Evolutionary conservation across 257 asterid species (phyloP), one percentile per base, ranked within the genome.

Genomic region (Linderniella brevidens): DNA sequence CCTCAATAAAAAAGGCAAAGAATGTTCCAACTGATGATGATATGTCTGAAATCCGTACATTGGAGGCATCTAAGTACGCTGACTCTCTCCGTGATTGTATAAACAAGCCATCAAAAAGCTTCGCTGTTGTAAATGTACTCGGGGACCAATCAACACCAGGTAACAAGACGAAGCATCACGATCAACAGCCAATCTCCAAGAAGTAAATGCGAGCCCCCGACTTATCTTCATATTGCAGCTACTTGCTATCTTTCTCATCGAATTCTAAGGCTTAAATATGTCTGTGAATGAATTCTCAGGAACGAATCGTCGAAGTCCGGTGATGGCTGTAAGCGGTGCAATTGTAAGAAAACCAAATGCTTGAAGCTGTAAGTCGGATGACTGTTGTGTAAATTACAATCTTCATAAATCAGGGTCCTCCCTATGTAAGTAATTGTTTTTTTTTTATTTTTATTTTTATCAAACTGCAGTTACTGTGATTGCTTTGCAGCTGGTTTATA

Each of bases 401-500:
- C 18, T 49, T 2, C 32, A 3, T 25, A 56, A 41, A 1, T 45
- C 50, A n/a, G n/a, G n/a, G n/a, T n/a, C n/a, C n/a, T n/a, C n/a
- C n/a, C n/a, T n/a, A n/a, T n/a, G n/a, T n/a, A n/a, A n/a, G n/a
- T n/a, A n/a, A n/a, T n/a, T n/a, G n/a, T n/a, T n/a, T n/a, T n/a
- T 25, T 35, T 55, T 41, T 9, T 40, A 41, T 46, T 32, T 17
- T 58, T 41, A 50, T 58, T 61, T 47, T 57, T 18, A 44, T 60
- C n/a, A 60, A 52, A 19, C 39, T 67, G 70, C 71, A 84, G 95
- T 65, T 80, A 72, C 52, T 85, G 93, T 52, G 82, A 80, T 64
- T 85, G 95, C 73, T 85, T 80, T 78, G 86, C 92, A 10, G 82
- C 87, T 32, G 82, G 80, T 35, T 57, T 67, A 53, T 80, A 78